Base-by-base conservation (phyloP, 108 stramenopile species). In the Seminavis robusta region DNA sequence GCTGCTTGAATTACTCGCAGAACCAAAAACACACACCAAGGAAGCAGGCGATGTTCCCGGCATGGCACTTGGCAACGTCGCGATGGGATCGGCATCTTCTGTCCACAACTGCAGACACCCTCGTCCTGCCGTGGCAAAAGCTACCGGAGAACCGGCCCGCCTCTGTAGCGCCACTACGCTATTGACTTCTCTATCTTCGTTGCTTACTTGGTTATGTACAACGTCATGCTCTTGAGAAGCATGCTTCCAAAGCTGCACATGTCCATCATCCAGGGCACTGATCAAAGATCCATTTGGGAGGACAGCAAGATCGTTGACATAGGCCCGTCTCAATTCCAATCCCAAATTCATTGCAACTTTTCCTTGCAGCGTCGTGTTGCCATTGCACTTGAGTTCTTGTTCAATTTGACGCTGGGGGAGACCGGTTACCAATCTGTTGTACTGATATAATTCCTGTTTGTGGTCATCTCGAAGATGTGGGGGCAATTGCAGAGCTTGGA, bases 321-420 rank as follows among this genome's bases (percentile, higher is more conserved):
- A 81, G 11, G 72, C 71, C 41, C 75, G 46, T 17, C 71, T 66
- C 1, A 81, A 50, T 55, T 81, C 75, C 53, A 81, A 50, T 1
- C 79, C 79, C 71, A 81, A 37, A 33, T 71, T 76, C 79, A 81
- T 76, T 38, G 58, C 79, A n/a, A 73, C 31, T 10, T 41, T 26
- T 33, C 59, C 73, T 38, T 38, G n/a, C 9, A 79, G 24, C 29
- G 51, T 25, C 15, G 59, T 28, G 46, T 10, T 24, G 17, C 20
- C 54, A 11, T 56, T 28, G 16, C 42, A n/a, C 1, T 33, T 27
- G 4, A 81, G 45, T 24, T 65, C 33, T 23, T 62, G 47, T 33
- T 74, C 71, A 47, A 81, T 81, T 30, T 71, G 63, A 37, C 52
- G 56, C 43, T 81, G 79, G 9, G 79, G 75, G 52, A 76, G 54